Percentiles rank a stretch among this genome's conserved stretches.
These are phyloP conservation scores for Byssochlamys sp. DNA, from an alignment of 2,329 filamentous ascomycete species.

Conservation along the genomic window DNA sequence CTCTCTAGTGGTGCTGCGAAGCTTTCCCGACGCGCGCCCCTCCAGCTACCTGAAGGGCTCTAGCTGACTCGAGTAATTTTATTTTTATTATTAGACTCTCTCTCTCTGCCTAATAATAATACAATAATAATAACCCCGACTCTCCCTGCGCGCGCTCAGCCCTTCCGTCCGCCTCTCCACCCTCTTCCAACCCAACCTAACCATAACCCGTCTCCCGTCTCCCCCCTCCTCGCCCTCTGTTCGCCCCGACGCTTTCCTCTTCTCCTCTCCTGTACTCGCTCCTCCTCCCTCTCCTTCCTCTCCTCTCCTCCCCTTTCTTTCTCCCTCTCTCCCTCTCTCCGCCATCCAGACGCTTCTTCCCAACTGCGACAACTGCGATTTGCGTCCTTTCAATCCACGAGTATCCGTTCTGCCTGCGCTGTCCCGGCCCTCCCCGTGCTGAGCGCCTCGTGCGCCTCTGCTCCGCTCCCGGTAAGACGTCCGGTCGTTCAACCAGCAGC, in stretches of 20 bases:
- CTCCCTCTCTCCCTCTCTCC: slow-evolving; percentile 3
- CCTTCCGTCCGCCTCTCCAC: not conserved
- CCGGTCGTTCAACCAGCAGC: not conserved
- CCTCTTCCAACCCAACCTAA: not conserved
- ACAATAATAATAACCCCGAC: no score
- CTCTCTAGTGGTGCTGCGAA: not conserved
- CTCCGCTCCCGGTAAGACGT: slow-evolving; percentile 1
- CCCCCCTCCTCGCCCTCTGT: not conserved
- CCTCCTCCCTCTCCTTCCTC: slow-evolving; percentile 4
- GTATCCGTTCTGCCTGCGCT: slow-evolving; percentile 9
- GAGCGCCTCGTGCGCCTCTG: slow-evolving; percentile 1
- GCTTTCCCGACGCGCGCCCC: not conserved
- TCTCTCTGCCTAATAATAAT: not conserved
- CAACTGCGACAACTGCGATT: not conserved
- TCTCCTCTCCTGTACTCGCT: slow-evolving; percentile 4
- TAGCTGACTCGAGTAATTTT: not conserved
- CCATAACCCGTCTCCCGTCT: no score
- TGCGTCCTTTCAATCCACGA: no score
- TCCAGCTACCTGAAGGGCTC: not conserved
- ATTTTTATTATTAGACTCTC: not conserved
- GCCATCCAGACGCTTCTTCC: not conserved
- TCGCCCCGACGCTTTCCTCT: not conserved
- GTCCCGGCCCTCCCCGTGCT: slow-evolving; percentile 3
- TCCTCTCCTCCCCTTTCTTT: slow-evolving; percentile 3
- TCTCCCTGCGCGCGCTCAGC: not conserved